Evolutionary conservation across 305 asterid species (phyloP).

Genomic region (Solanum hybrid): DNA sequence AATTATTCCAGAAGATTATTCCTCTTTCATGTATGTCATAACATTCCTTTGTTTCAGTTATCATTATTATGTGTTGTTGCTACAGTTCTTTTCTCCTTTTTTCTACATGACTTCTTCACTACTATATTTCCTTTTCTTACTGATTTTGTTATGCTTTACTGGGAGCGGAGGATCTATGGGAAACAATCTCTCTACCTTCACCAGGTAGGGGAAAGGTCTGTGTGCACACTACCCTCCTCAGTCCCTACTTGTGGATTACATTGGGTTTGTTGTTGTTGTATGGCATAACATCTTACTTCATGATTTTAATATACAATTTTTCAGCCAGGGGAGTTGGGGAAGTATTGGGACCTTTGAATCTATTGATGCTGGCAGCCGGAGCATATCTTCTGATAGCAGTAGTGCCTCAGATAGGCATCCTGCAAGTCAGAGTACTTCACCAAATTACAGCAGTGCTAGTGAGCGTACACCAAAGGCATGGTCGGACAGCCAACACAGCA

Average conservation of each 20-base stretch:
- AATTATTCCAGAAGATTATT: background rate
- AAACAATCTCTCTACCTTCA: background rate
- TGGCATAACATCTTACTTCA: background rate
- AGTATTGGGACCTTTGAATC: conserved; percentile 1
- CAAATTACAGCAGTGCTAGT: background rate
- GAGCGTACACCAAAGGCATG: background rate
- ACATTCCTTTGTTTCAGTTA: background rate
- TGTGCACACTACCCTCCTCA: background rate
- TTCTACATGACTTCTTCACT: background rate
- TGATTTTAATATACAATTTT: background rate
- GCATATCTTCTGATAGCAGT: background rate
- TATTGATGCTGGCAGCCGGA: conserved; percentile 10
- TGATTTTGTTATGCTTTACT: background rate
- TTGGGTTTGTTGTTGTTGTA: background rate
- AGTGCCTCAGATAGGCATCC: background rate
- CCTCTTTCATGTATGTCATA: background rate
- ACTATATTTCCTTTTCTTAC: background rate
- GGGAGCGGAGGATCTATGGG: background rate
- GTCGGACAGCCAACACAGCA: conserved; percentile 1
- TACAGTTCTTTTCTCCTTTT: background rate
- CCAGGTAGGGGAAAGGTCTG: background rate
- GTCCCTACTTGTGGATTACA: background rate
- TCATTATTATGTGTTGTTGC: background rate
- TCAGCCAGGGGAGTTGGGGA: conserved; percentile 19
- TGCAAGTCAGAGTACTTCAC: background rate